phyloP scores from a whole-genome alignment of 768 basidiomycete species.

The Paxillus rubicundulus region DNA sequence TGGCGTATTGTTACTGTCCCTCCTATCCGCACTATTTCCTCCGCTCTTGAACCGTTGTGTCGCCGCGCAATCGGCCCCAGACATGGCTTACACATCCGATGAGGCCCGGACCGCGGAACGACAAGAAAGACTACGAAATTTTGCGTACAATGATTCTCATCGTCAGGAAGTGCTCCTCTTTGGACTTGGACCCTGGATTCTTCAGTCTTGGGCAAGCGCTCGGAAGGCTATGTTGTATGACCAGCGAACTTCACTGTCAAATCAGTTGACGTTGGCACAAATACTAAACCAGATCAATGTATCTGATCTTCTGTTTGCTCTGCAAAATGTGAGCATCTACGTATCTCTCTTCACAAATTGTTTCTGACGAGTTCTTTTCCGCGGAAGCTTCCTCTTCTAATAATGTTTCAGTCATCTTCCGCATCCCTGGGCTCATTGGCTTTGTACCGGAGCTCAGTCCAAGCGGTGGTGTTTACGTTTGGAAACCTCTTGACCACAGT shows the following conservation, averaged over 20 bases:
- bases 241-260: conserved; percentile 41
- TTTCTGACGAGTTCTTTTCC: conserved; percentile 13
- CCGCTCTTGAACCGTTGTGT: conserved; percentile 53
- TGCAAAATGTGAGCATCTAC: conserved; percentile 66
- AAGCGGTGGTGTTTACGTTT: conserved; percentile 65
- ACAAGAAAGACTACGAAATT: conserved; percentile 70
- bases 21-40: conserved; percentile 60
- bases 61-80: conserved; percentile 39
- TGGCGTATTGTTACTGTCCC: conserved; percentile 56
- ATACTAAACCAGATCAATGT: conserved; percentile 57
- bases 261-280: conserved; percentile 41
- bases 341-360: neutral
- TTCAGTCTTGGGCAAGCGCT: conserved; percentile 71
- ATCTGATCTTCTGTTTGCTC: conserved; percentile 58
- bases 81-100: conserved; percentile 46
- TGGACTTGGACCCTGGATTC: conserved; percentile 81
- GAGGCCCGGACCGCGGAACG: conserved; percentile 66
- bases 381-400: conserved; percentile 66
- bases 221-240: conserved; percentile 57
- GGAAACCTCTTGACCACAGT: conserved; percentile 60
- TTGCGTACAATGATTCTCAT: conserved; percentile 72
- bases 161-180: conserved; percentile 83
- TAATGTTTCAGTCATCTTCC: conserved; percentile 69
- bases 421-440: conserved; percentile 80
- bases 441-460: conserved; percentile 75